Evolutionary conservation across 75 land plant species (phyloP).

Genomic region (Selaginella tamariscina): DNA sequence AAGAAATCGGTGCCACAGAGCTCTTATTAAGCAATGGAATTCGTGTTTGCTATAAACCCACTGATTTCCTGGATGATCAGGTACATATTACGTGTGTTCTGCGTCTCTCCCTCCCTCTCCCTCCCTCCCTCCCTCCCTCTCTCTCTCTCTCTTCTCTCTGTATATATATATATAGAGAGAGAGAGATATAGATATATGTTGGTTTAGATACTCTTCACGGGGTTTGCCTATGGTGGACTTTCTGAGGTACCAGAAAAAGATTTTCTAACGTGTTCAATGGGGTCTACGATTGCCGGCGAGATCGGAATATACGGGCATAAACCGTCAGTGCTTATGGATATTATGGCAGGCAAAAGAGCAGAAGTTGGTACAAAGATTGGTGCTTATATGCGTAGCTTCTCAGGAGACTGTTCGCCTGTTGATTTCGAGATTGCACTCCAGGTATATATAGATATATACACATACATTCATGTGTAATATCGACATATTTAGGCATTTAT

Average conservation of each 20-base stretch:
- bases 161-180: no score
- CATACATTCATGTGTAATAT: no score
- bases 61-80: conserved; percentile 94
- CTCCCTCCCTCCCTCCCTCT: no score
- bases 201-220: conserved; percentile 82
- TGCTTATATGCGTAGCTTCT: conserved; percentile 91
- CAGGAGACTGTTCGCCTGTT: conserved; percentile 95
- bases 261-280: conserved; percentile 90
- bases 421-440: conserved; percentile 91
- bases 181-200: not conserved
- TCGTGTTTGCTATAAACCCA: conserved; percentile 80
- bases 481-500: no score
- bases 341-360: conserved; percentile 97
- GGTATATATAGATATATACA: conserved; percentile 41
- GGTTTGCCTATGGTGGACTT: conserved; percentile 87
- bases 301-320: conserved; percentile 93
- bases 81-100: conserved; percentile 18
- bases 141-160: no score
- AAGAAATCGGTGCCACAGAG: conserved; percentile 67
- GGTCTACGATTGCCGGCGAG: conserved; percentile 89
- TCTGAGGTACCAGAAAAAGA: conserved; percentile 84
- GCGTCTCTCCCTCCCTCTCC: no score
- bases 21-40: conserved; percentile 80
- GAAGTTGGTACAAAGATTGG: conserved; percentile 87
- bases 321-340: conserved; percentile 77